Percentiles rank a stretch among this genome's conserved stretches.
Evolutionary conservation across 2,329 filamentous ascomycete species (phyloP).

Genomic region (Fusarium caatingaense): DNA sequence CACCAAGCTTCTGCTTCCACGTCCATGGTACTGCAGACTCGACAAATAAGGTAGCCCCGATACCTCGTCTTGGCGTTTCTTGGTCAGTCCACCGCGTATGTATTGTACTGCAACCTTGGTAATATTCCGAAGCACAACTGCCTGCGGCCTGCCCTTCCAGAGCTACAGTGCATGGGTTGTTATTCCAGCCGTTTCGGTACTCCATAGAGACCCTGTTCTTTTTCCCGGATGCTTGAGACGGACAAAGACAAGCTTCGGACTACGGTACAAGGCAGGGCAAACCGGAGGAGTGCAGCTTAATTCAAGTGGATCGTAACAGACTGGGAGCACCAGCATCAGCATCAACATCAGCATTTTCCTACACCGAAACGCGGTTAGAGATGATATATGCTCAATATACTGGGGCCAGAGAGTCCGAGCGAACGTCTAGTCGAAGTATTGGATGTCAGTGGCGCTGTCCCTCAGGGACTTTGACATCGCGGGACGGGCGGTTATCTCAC

Average conservation of each 20-base stretch:
- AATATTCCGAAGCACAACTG: slow-evolving; percentile 44
- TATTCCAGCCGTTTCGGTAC: slow-evolving; percentile 28
- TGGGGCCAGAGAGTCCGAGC: neutral
- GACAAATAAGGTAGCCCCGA: slow-evolving; percentile 27
- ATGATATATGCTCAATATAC: neutral
- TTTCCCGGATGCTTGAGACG: slow-evolving; percentile 15
- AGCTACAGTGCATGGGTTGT: slow-evolving; percentile 16
- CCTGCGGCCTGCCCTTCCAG: slow-evolving; percentile 33
- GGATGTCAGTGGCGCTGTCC: neutral
- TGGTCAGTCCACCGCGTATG: slow-evolving; percentile 38
- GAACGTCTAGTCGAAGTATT: neutral
- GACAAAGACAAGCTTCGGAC: slow-evolving; percentile 22
- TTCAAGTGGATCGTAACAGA: neutral
- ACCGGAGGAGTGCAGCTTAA: slow-evolving; percentile 14
- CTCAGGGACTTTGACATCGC: slow-evolving; percentile 1
- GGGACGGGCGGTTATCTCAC: slow-evolving; percentile 28
- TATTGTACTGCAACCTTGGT: slow-evolving; percentile 18
- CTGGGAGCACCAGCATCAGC: neutral
- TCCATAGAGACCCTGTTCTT: slow-evolving; percentile 33
- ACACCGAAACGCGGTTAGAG: slow-evolving; percentile 15
- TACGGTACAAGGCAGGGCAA: slow-evolving; percentile 5
- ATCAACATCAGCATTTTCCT: slow-evolving; percentile 1
- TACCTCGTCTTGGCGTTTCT: slow-evolving; percentile 34
- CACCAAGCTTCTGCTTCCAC: neutral
- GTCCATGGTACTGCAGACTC: neutral